A percentile compares a stretch with the other conserved stretches of the same genome.
Evolutionary conservation across 2,329 filamentous ascomycete species (phyloP).

Genomic region (Colletotrichum coccodes): DNA sequence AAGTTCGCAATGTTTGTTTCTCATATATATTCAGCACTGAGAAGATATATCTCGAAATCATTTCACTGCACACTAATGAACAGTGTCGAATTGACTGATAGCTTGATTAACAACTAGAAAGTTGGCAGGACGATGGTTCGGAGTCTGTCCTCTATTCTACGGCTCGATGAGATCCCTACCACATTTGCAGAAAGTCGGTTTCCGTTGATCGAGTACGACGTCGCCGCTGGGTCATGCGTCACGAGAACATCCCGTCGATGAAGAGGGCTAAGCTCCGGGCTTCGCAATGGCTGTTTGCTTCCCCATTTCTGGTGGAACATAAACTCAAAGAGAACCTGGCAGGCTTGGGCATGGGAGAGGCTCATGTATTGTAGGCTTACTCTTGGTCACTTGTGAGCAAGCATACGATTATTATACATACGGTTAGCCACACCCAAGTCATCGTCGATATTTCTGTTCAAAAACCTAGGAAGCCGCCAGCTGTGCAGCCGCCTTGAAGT

Average conservation of each 20-base stretch:
- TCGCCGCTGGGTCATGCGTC: not conserved
- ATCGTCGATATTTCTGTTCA: not conserved
- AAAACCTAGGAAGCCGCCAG: slow-evolving; percentile 25
- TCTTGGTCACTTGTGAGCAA: not conserved
- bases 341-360: too few species aligned
- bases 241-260: not conserved
- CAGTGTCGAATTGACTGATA: not conserved
- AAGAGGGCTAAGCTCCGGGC: not conserved
- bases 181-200: slow-evolving; percentile 1
- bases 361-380: too few species aligned
- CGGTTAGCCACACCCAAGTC: not conserved
- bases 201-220: slow-evolving; percentile 1
- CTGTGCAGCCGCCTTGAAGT: slow-evolving; percentile 51
- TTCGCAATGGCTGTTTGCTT: not conserved
- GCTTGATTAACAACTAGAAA: not conserved
- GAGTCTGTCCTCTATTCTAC: not conserved
- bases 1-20: not conserved
- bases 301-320: not conserved
- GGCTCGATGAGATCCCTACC: not conserved
- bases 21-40: not conserved
- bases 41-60: not conserved
- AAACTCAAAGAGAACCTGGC: too few species aligned
- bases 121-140: not conserved
- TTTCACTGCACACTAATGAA: not conserved
- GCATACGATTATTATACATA: not conserved